Evolutionary conservation across 2,329 filamentous ascomycete species (phyloP).

Genomic region (Diatrype stigma): DNA sequence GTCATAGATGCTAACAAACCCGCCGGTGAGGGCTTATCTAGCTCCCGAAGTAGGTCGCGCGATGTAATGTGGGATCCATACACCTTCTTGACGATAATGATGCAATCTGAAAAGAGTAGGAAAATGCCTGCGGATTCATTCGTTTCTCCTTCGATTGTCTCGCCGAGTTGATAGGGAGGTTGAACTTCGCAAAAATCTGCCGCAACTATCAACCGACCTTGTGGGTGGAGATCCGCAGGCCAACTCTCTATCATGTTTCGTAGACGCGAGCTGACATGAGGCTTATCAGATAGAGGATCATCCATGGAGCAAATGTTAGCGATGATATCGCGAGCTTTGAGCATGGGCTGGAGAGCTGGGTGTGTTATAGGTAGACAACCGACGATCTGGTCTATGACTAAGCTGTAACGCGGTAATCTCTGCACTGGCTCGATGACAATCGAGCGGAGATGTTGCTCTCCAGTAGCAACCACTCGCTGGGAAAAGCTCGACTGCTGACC

Average conservation of each 20-base stretch:
- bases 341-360: slow-evolving; percentile 74
- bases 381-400: slow-evolving; percentile 94
- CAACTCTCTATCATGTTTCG: slow-evolving; percentile 74
- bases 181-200: slow-evolving; percentile 74
- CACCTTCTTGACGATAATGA: slow-evolving; percentile 73
- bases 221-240: slow-evolving; percentile 67
- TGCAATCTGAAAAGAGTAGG: slow-evolving; percentile 76
- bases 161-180: slow-evolving; percentile 59
- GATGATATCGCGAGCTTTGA: slow-evolving; percentile 88
- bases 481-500: slow-evolving; percentile 80
- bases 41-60: slow-evolving; percentile 74
- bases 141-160: slow-evolving; percentile 34
- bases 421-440: slow-evolving; percentile 95
- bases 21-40: slow-evolving; percentile 73
- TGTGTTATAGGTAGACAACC: slow-evolving; percentile 81
- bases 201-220: slow-evolving; percentile 75
- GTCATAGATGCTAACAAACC: slow-evolving; percentile 60
- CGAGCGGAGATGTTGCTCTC: slow-evolving; percentile 87
- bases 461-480: slow-evolving; percentile 72
- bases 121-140: slow-evolving; percentile 63
- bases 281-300: slow-evolving; percentile 63
- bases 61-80: slow-evolving; percentile 61
- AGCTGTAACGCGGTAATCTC: slow-evolving; percentile 85
- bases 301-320: slow-evolving; percentile 96
- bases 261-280: slow-evolving; percentile 68